Conservation (phyloP, 1,284 basidiomycete species). For the Boletus semigastroideus region DNA sequence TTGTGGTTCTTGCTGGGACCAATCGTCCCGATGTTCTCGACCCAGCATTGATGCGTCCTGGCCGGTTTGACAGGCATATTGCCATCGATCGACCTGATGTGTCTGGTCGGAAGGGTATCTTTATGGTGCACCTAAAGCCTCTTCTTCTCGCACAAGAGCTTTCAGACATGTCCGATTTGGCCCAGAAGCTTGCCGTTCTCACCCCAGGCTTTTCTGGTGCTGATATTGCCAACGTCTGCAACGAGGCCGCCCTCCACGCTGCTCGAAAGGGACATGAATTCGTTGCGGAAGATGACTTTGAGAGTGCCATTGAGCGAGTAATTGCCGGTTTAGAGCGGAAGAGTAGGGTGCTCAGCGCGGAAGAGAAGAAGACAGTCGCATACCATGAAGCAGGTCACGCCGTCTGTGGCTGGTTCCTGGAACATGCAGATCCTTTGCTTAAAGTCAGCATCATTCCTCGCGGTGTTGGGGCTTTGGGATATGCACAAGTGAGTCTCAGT, state of each 20-base stretch:
- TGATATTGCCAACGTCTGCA: conserved; percentile 98
- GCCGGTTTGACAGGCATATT: conserved; percentile 97
- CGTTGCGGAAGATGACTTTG: conserved; percentile 88
- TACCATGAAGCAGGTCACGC: conserved; percentile 99
- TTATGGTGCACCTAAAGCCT: conserved; percentile 89
- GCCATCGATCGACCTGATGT: conserved; percentile 96
- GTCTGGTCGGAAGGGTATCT: conserved; percentile 91
- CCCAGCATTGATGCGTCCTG: conserved; percentile 92
- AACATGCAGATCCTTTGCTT: conserved; percentile 94
- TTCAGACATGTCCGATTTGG: conserved; percentile 60
- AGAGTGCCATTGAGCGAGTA: conserved; percentile 96
- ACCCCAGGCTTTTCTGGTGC: conserved; percentile 99
- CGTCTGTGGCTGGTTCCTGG: conserved; percentile 97
- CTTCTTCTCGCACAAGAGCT: conserved; percentile 69
- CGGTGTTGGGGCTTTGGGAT: conserved; percentile 94
- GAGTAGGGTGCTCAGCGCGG: conserved; percentile 87
- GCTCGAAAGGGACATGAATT: conserved; percentile 82
- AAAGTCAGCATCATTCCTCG: conserved; percentile 99
- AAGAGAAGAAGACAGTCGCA: conserved; percentile 99
- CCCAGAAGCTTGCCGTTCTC: conserved; percentile 92
- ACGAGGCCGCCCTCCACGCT: conserved; percentile 95
- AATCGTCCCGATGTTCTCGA: conserved; percentile 97
- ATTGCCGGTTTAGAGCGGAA: conserved; percentile 97
- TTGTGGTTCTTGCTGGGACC: conserved; percentile 96
- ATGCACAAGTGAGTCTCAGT: conserved; percentile 72